Evolutionary conservation across 2,329 filamentous ascomycete species (phyloP).

Genomic region (Eutypa lata): DNA sequence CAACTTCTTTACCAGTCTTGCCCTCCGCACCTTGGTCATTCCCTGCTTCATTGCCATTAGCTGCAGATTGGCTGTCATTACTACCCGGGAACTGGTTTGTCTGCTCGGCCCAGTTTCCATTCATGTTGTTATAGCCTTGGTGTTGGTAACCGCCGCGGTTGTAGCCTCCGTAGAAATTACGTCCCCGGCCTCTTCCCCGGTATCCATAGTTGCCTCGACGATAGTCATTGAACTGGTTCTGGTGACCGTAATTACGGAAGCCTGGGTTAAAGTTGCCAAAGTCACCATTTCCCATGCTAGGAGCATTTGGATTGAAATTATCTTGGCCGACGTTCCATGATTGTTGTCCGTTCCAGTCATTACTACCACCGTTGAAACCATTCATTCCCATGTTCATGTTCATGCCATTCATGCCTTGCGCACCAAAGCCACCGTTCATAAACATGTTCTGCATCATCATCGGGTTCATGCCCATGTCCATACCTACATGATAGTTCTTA

Average conservation of each 20-base stretch:
- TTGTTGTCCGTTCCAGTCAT: slow-evolving; percentile 78
- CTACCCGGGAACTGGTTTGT: slow-evolving; percentile 16
- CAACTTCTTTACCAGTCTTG: slow-evolving; percentile 27
- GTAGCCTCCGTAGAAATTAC: slow-evolving; percentile 47
- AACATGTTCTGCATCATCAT: slow-evolving; percentile 72
- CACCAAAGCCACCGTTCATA: slow-evolving; percentile 74
- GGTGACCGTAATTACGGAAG: slow-evolving; percentile 76
- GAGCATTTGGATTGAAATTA: slow-evolving; percentile 87
- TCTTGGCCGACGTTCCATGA: slow-evolving; percentile 82
- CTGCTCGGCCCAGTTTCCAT: slow-evolving; percentile 24
- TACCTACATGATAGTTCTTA: slow-evolving; percentile 50
- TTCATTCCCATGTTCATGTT: slow-evolving; percentile 76
- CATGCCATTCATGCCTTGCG: slow-evolving; percentile 68
- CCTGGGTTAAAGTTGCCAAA: slow-evolving; percentile 76
- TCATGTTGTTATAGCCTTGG: slow-evolving; percentile 36
- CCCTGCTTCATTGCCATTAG: slow-evolving; percentile 16
- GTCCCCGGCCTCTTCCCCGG: slow-evolving; percentile 64
- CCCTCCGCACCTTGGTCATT: slow-evolving; percentile 15
- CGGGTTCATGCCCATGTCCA: slow-evolving; percentile 85
- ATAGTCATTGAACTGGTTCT: slow-evolving; percentile 77
- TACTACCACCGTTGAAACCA: slow-evolving; percentile 67
- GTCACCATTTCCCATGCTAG: slow-evolving; percentile 77
- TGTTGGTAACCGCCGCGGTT: slow-evolving; percentile 51
- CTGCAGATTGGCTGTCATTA: slow-evolving; percentile 15
- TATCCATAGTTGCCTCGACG: slow-evolving; percentile 65